Evolutionary conservation across 2,329 filamentous ascomycete species (phyloP).

Genomic region (Penicillium crustosum): DNA sequence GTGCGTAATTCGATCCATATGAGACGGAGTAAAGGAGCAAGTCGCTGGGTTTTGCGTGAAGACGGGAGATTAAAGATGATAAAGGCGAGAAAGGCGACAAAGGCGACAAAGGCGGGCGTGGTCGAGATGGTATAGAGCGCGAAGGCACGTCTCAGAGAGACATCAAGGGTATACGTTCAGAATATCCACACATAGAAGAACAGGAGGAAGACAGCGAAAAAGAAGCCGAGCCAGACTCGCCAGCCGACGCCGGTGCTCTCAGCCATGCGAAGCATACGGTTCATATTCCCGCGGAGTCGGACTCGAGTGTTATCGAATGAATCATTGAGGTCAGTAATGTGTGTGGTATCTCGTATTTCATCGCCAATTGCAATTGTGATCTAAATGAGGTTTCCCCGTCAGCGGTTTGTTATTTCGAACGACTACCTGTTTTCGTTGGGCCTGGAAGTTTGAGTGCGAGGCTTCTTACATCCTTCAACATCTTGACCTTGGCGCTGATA

Average conservation of each 20-base stretch:
- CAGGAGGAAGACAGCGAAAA: slow-evolving; percentile 74
- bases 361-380: slow-evolving; percentile 91
- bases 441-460: slow-evolving; percentile 18
- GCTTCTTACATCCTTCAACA: slow-evolving; percentile 76
- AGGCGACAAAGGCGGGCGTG: neutral
- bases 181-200: slow-evolving; percentile 95
- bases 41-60: neutral
- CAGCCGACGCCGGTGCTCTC: slow-evolving; percentile 91
- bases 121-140: neutral
- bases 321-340: slow-evolving; percentile 92
- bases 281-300: slow-evolving; percentile 88
- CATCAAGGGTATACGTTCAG: slow-evolving; percentile 42
- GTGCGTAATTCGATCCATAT: neutral
- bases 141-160: neutral
- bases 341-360: slow-evolving; percentile 87
- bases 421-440: neutral
- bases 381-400: slow-evolving; percentile 45
- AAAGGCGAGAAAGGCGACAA: neutral
- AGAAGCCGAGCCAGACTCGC: slow-evolving; percentile 91
- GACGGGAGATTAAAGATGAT: slow-evolving; percentile 4
- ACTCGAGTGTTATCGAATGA: slow-evolving; percentile 82
- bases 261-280: slow-evolving; percentile 93
- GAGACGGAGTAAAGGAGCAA: neutral
- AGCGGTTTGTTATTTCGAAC: neutral
- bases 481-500: slow-evolving; percentile 85